Evolutionary conservation across 2,329 filamentous ascomycete genomes (phyloP), one percentile per base, ranked within the genome.

Genomic region (Gaeumannomyces tritici): DNA sequence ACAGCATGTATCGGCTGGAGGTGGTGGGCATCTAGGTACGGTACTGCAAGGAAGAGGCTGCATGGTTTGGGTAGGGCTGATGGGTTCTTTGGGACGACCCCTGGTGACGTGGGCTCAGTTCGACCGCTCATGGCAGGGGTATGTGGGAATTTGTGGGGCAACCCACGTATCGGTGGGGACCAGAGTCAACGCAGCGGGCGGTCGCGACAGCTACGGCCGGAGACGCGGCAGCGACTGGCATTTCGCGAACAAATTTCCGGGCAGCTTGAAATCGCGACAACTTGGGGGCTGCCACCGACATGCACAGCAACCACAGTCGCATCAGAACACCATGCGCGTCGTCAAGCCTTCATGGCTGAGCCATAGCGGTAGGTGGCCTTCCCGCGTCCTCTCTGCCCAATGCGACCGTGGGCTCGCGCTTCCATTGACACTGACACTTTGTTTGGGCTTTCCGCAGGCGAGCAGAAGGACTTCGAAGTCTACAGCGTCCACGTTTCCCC

Each of bases 401-500:
- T 66, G 70, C 70, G 68, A 67, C 69, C 63, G 42, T n/a, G 15
- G 26, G 28, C 55, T 13, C 15, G 55, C 24, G 21, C 55, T 9
- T 29, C 21, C 4, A 56, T 56, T n/a, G 42, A 51, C 42, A 59
- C 58, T 59, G 24, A 59, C 33, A 5, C 33, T 59, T 42, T 51
- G n/a, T 27, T 51, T 26, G n/a, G 11, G 24, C 58, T 15, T 47
- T 21, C 31, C 26, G 61, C 64, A 91, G 89, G 93, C 73, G 95
- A 99, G 79, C 91, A 96, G 74, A 98, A 97, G 73, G 93, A 98
- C 74, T 96, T 96, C 73, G 95, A 99, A 77, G 93, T 98, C 67
- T 99, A 98, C 79, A 96, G 91, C 78, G 98, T 93, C 75, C 91
- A 98, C 80, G 87, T 99, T 67, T 99, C 95, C 31, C 91, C 95